These are phyloP conservation scores for Clitoria ternatea DNA, from an alignment of 306 rosid genomes.

Conservation along the genomic window DNA sequence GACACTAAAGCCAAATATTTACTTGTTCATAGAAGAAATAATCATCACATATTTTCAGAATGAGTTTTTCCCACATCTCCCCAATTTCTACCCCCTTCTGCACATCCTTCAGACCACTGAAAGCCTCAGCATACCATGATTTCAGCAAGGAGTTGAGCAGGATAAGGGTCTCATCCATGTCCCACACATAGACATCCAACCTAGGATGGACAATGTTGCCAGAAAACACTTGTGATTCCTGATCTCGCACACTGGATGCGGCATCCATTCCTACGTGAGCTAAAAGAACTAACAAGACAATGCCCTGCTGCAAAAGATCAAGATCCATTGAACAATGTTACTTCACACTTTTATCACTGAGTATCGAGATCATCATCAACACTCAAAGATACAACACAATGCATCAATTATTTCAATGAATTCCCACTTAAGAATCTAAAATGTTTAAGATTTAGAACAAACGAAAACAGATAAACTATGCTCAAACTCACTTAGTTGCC, in stretches of 20 bases:
- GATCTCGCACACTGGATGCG: conserved; percentile 19
- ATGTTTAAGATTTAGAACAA: not conserved
- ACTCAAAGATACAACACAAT: not conserved
- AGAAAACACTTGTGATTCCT: conserved; percentile 29
- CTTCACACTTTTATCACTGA: conserved; percentile 9
- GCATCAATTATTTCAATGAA: not conserved
- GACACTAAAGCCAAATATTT: conserved; percentile 30
- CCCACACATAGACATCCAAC: conserved; percentile 73
- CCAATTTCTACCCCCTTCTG: conserved; percentile 76
- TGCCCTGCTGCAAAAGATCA: conserved; percentile 15
- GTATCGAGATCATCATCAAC: not conserved
- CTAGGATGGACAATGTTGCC: conserved; percentile 28
- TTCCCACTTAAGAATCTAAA: not conserved
- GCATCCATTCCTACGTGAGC: conserved; percentile 41
- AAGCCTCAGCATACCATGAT: conserved; percentile 65
- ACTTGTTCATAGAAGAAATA: conserved; percentile 86
- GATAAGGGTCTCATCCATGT: conserved; percentile 96
- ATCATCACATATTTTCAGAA: conserved; percentile 72
- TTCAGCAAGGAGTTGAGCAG: conserved; percentile 82
- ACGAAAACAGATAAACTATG: not conserved
- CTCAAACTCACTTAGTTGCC: not conserved
- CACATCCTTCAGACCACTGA: conserved; percentile 61
- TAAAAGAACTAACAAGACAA: not conserved
- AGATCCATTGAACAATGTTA: conserved; percentile 2
- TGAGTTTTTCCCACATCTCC: conserved; percentile 80